Conservation (phyloP, 75 land plant genomes). For the Pinus albicaulis region DNA sequence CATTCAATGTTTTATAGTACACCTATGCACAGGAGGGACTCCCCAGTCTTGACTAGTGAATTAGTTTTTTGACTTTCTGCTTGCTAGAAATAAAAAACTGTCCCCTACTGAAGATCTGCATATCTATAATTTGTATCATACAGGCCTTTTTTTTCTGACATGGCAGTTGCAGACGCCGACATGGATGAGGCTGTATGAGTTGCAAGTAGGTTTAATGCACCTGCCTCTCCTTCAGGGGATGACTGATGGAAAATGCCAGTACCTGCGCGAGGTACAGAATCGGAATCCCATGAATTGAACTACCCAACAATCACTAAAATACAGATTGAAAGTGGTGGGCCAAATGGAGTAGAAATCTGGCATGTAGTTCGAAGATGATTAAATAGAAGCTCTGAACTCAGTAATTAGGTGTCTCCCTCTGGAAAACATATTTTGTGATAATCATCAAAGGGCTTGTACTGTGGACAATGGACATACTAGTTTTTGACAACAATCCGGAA, state of each 20-base stretch:
- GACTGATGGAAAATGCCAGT: neutral
- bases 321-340: neutral
- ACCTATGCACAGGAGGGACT: constrained; percentile 1
- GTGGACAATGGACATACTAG: neutral
- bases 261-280: neutral
- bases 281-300: neutral
- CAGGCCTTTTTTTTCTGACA: constrained; percentile 3
- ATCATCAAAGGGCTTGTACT: neutral
- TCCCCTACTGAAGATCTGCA: neutral
- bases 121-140: constrained; percentile 4
- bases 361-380: neutral
- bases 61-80: constrained; percentile 5
- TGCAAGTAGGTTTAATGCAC: neutral
- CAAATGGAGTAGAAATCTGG: neutral
- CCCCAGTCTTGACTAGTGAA: constrained; percentile 3
- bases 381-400: neutral
- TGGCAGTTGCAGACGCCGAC: neutral
- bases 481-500: neutral
- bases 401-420: neutral
- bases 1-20: constrained; percentile 5
- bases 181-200: neutral
- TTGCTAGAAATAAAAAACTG: neutral
- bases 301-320: neutral
- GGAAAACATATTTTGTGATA: neutral
- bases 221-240: neutral